Evolutionary conservation across 306 rosid species (phyloP), one percentile per base, ranked within the genome.

Genomic region (Calophaca sinica): DNA sequence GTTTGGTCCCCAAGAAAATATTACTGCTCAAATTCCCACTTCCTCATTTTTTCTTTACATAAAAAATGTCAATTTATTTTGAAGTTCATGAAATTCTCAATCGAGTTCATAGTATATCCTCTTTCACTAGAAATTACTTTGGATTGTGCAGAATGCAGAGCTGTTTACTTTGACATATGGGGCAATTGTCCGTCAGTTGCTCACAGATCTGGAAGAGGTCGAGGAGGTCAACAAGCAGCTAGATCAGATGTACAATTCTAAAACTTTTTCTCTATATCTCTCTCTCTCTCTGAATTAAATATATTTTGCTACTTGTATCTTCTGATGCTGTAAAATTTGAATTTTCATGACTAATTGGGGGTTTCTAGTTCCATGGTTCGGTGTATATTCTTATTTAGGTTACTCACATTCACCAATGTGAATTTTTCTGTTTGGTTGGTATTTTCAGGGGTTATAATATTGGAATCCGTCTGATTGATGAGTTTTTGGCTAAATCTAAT

Each of bases 221-320:
- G 97, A 94, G 69, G 99, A 94, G 87, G 99, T 94, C 33, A 94
- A 94, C 93, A 94, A 90, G 79, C 97, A 94, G 87, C 96, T 94
- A 61, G 97, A 94, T 76, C 98, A 91, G 82, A 94, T 94, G 98
- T 94, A 86, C 14, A 2, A 7, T 68, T 73, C 12, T 44, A 45
- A 53, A 65, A 55, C 48, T 59, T 36, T 10, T 31, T 14, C 39
- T 38, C 36, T 32, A 33, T 33, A 2, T 4, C 48, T 42, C 6
- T 8, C 33, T 28, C 36, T 8, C 5, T 28, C 33, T 33, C 9
- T 20, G 14, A 26, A 46, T 52, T 58, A 36, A 29, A 41, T 29
- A 5, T 7, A 9, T 9, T 8, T 58, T 26, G 29, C 49, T 62
- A 6, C 44, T 46, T 52, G 9, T 44, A 28, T 75, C 7, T 50